These are phyloP conservation scores for Populus davidiana DNA, from an alignment of 345 rosid genomes.

Conservation along the genomic window DNA sequence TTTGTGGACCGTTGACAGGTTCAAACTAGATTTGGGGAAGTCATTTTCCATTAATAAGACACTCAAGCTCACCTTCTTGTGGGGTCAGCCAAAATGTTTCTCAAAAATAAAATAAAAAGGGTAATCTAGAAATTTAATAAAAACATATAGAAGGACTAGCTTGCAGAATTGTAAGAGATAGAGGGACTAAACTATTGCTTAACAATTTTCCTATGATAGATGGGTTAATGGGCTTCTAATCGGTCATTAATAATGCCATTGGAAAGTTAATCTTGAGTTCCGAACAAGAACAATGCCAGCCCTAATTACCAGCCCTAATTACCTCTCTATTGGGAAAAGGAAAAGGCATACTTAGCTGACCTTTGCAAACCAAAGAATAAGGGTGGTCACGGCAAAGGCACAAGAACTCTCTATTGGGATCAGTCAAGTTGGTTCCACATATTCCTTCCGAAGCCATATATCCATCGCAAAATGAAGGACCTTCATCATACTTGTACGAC, in stretches of 20 bases:
- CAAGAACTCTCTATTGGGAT: slow-evolving; percentile 10
- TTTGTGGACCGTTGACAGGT: slow-evolving; percentile 12
- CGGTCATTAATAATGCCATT: too few species aligned
- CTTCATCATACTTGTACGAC: not conserved
- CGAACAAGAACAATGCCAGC: not conserved
- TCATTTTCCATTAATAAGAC: not conserved
- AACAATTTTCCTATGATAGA: too few species aligned
- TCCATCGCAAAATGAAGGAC: not conserved
- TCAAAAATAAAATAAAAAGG: too few species aligned
- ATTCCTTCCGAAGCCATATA: slow-evolving; percentile 36
- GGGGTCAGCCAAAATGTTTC: too few species aligned
- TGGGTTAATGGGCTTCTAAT: too few species aligned
- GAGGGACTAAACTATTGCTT: too few species aligned
- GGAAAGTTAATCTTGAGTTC: too few species aligned
- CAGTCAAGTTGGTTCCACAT: slow-evolving; percentile 39
- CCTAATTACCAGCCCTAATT: not conserved
- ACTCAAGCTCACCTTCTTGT: not conserved
- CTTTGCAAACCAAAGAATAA: not conserved
- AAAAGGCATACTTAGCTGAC: not conserved
- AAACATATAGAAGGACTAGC: too few species aligned
- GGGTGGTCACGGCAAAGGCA: slow-evolving; percentile 36
- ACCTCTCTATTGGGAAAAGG: not conserved
- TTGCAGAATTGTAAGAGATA: too few species aligned
- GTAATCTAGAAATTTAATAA: too few species aligned
- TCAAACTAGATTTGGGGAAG: not conserved